Evolutionary conservation across 2,329 filamentous ascomycete genomes (phyloP), one percentile per base, ranked within the genome.

Genomic region (Aspergillus niger): DNA sequence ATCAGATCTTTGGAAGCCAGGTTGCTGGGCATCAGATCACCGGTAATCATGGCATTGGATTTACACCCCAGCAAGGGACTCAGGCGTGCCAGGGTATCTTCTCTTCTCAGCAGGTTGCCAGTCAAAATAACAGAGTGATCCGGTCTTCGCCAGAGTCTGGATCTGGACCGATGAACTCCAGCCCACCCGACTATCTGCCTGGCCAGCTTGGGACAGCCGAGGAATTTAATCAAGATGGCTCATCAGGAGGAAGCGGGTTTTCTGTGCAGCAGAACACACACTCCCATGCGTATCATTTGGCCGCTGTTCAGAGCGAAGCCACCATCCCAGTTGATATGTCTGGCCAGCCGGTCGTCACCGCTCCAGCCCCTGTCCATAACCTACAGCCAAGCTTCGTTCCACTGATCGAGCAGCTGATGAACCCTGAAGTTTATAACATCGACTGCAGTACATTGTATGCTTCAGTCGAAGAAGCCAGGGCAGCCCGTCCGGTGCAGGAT

Each of bases 401-500:
- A 2, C 17, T 43, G 4, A 28, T 55, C 2, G 22, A n/a, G 5
- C 11, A 8, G 26, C 51, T 67, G 1, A 50, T 66, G 56, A 32
- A 64, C n/a, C 65, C 65, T 3, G 13, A 20, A 8, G 26, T 24
- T 3, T 47, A 57, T 20, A 53, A 51, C 20, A 28, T 61, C 2
- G 59, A 63, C 7, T 58, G 57, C 1, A 8, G 54, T 1, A 65
- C 69, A 5, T 48, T 47, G 10, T 72, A 68, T 44, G 30, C 50
- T 2, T 68, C 64, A 20, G 50, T 62, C 8, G 60, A 64, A 24
- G 67, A 72, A 36, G 70, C 68, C 2, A 64, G 64, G 43, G 48
- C 26, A 17, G 44, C 36, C 15, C 41, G 41, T n/a, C 47, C 51
- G 20, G 13, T 52, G 28, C 41, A 50, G 47, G 22, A 20, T 26